Evolutionary conservation across 1,284 basidiomycete species (phyloP), one percentile per base, ranked within the genome.

Genomic region (Bondarzewia mesenterica): DNA sequence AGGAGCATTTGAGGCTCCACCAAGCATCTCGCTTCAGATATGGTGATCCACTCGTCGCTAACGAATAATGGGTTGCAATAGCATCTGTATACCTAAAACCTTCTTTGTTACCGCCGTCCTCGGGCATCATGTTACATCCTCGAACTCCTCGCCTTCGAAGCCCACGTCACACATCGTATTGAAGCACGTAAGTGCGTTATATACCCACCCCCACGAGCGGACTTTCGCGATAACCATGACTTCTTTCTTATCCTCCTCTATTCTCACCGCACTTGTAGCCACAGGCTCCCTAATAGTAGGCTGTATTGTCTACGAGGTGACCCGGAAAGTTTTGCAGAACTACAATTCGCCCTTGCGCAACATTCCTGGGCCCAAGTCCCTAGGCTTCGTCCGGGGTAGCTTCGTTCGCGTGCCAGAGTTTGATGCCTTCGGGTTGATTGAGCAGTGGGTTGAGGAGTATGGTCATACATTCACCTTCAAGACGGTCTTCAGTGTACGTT

Each of bases 401-500:
- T 40, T 40, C 38, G 16, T 5, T 8, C 16, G 20, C 16, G 7
- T 18, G 12, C 5, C 10, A 10, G 38, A 40, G 16, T 16, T 5
- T 10, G 21, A 40, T 18, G 10, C 38, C 3, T 21, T n/a, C 20
- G 15, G 38, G 10, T 10, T 40, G 10, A 20, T 49, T 7, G 42
- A 49, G 27, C 8, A 26, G 8, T 50, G 49, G 44, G 7, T 22
- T 8, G 27, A 26, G 7, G 20, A 46, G 22, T 50, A 46, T 35
- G 44, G 49, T 10, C 23, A 21, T 8, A 44, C 44, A 12, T 44
- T 46, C 27, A 26, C 12, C 4, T 46, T 21, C 26, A 26, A n/a
- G 15, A 29, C 44, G 7, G 26, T 46, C 0, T 42, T 50, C 10
- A 27, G 38, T n/a, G 49, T 50, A n/a, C 26, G 25, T 15, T 16